Evolutionary conservation across 768 basidiomycete species (phyloP).

Genomic region (Pholiota conissans): DNA sequence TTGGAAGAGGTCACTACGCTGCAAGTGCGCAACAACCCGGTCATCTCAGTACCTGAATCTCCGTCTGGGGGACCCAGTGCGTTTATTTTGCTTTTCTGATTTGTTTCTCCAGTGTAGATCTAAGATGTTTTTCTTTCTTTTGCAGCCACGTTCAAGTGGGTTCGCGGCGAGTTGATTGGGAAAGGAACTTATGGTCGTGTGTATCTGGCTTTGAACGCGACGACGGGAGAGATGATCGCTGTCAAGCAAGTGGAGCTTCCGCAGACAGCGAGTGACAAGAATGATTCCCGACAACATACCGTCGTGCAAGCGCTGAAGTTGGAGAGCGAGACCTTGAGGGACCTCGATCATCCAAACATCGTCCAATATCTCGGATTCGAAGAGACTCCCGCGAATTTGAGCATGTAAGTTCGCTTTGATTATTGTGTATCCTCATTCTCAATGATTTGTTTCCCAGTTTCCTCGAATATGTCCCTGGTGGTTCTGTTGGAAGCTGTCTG

Average conservation of each 20-base stretch:
- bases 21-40: conserved; percentile 50
- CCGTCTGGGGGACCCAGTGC: conserved; percentile 67
- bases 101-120: not conserved
- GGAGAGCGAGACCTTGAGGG: conserved; percentile 95
- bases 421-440: not conserved
- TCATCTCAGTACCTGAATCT: conserved; percentile 52
- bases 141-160: conserved; percentile 94
- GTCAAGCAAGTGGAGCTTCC: conserved; percentile 99
- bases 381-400: conserved; percentile 82
- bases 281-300: conserved; percentile 78
- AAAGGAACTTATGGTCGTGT: conserved; percentile 97
- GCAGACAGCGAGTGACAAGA: conserved; percentile 86
- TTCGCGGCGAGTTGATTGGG: conserved; percentile 95
- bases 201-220: conserved; percentile 93
- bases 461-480: conserved; percentile 98
- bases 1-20: conserved; percentile 90
- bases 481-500: conserved; percentile 88
- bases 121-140: conserved; percentile 19
- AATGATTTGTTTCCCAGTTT: conserved; percentile 55
- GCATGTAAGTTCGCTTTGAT: conserved; percentile 67
- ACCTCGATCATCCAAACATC: conserved; percentile 95
- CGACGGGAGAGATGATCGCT: conserved; percentile 98
- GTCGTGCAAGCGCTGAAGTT: conserved; percentile 91
- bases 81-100: conserved; percentile 30
- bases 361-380: conserved; percentile 97